Conservation (phyloP, 2,329 filamentous ascomycete genomes). For the Stemphylium lycopersici region DNA sequence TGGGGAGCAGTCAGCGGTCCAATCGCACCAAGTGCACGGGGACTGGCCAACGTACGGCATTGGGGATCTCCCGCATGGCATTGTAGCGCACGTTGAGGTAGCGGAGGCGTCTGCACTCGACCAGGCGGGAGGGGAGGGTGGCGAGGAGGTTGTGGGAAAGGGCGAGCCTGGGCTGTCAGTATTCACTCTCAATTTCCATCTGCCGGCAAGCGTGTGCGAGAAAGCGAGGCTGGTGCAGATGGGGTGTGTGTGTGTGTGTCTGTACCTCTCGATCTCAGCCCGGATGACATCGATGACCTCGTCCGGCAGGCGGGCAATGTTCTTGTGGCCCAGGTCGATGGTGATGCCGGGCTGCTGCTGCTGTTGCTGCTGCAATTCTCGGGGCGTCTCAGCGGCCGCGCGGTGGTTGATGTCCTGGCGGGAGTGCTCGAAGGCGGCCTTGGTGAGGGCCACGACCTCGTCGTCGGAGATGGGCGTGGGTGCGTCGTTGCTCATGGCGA, state of each 20-base stretch:
- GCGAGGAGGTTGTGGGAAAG: slow-evolving; percentile 80
- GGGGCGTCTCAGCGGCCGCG: slow-evolving; percentile 60
- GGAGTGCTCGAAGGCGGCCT: slow-evolving; percentile 70
- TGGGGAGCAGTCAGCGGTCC: slow-evolving; percentile 48
- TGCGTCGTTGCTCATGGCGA: slow-evolving; percentile 49
- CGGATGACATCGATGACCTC: slow-evolving; percentile 78
- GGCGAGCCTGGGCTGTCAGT: slow-evolving; percentile 64
- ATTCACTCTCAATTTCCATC: background rate
- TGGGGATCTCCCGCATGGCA: slow-evolving; percentile 70
- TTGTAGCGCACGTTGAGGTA: slow-evolving; percentile 84
- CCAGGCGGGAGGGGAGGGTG: slow-evolving; percentile 71
- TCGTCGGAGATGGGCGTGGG: slow-evolving; percentile 60
- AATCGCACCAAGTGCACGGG: background rate
- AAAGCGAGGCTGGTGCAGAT: background rate
- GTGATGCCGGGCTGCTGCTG: slow-evolving; percentile 73
- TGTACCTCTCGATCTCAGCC: slow-evolving; percentile 72
- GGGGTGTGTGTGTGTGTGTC: background rate
- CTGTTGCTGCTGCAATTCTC: slow-evolving; percentile 64
- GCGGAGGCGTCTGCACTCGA: slow-evolving; percentile 76
- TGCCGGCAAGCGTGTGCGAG: background rate
- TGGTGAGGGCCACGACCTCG: slow-evolving; percentile 70
- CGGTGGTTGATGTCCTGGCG: slow-evolving; percentile 65
- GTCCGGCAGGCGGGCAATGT: slow-evolving; percentile 72
- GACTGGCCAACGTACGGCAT: slow-evolving; percentile 58
- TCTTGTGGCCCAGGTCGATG: slow-evolving; percentile 77